Base-by-base conservation (phyloP, 192 early-diverging fungal species). In the Ramicandelaber brevisporus region DNA sequence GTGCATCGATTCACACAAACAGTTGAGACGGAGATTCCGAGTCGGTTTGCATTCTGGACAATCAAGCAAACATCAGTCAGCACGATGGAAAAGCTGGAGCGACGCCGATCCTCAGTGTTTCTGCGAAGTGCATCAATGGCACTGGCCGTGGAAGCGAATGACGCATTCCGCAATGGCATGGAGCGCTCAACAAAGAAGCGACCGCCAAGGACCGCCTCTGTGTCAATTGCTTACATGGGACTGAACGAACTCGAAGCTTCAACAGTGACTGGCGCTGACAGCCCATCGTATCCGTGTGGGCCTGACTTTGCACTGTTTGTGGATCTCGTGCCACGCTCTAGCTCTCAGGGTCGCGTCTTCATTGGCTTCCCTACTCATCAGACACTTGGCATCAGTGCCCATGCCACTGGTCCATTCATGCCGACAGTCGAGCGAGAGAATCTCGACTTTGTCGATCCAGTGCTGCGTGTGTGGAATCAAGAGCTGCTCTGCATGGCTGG, bases 301-400 rank as follows among this genome's bases (percentile, higher is more conserved):
- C 23, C 53, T 46, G 23, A 29, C 12, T 35, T 25, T n/a, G 31
- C 43, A 13, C 61, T 88, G 9, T 88, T 88, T 41, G 51, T 60
- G 20, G 69, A 75, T 27, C 40, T 88, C 3, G 45, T 88, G 4
- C 70, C 76, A 1, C 63, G 53, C 18, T 50, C 52, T 1, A 61
- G 59, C 14, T 53, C 73, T 16, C 85, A 90, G 42, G 85, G 85
- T 4, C 53, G 65, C 8, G 61, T 87, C 6, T 84, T 83, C 38
- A 90, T 90, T 27, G 82, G 85, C 0, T 78, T 87, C 34, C 79
- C 78, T 0, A 90, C 85, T 2, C 70, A 78, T 30, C 85, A 90
- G 39, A 90, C 85, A 0, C 86, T 82, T 1, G 82, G 85, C 11
- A 77, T 67, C 38, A 59, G 58, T 13, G 61, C 65, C 15, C 80